Evolutionary conservation across 768 basidiomycete species (phyloP), one percentile per base, ranked within the genome.

Genomic region (Gautieria morchelliformis): DNA sequence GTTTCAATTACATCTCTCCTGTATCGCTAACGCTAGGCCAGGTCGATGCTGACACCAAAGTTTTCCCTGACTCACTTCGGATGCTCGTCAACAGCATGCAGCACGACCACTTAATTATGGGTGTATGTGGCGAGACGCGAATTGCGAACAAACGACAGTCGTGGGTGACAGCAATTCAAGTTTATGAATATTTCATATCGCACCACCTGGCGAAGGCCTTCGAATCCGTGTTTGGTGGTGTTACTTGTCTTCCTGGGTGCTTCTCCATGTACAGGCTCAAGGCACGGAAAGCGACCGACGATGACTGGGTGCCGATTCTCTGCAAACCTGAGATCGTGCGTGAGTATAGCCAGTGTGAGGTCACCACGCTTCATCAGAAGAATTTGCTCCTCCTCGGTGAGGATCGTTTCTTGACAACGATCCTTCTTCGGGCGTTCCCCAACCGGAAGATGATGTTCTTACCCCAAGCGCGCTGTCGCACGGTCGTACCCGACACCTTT

Each of bases 251-350:
- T 30, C 96, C 96, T 0, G 96, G 96, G n/a, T 99, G 96, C 71
- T 99, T 99, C 75, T 96, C 93, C 53, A 99, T 99, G 95, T 98
- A 98, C 73, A 80, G 96, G 53, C 78, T 99, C 67, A 99, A 99
- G 70, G 94, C 93, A 8, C 81, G 96, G 54, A 92, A 87, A 66
- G 69, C 80, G 17, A 78, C 79, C 20, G 94, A 93, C 53, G 91
- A 94, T 60, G 96, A 99, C 66, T 99, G 96, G 96, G 79, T 99
- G 22, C 96, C 96, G 5, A 82, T 99, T 60, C 89, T 99, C 67
- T 83, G 89, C 69, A 96, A 97, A 66, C 94, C 94, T 17, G 92
- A 96, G 70, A 96, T 99, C 59, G 90, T 96, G 60, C 88, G 90
- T 66, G 93, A 98, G 67, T 99, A 99, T 73, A 93, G 91, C 63